phyloP scores from a whole-genome alignment of 768 basidiomycete genomes.

The Termitomyces sp. region DNA sequence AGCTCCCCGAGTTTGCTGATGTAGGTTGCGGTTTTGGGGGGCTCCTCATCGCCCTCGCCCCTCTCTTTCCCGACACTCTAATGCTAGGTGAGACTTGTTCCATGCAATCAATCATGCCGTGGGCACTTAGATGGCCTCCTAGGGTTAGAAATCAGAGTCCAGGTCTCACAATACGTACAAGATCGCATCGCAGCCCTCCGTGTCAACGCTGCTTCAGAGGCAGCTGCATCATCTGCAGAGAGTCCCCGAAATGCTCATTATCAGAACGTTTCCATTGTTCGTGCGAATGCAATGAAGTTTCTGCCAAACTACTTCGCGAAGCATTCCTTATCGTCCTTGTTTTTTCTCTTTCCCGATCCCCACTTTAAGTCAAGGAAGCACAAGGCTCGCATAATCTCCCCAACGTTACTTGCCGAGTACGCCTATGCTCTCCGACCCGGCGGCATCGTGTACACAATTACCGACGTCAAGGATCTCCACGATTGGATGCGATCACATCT shows the following conservation, averaged over 20 bases:
- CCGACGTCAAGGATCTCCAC: constrained; percentile 91
- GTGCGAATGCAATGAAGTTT: constrained; percentile 99
- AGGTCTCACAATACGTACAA: constrained; percentile 93
- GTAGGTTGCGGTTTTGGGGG: constrained; percentile 98
- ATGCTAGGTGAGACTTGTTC: constrained; percentile 75
- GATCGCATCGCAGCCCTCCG: constrained; percentile 93
- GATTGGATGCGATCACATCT: constrained; percentile 94
- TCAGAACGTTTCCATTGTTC: constrained; percentile 88
- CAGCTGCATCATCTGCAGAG: constrained; percentile 11
- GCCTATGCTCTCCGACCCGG: constrained; percentile 89
- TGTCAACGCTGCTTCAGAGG: constrained; percentile 46
- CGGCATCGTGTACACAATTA: constrained; percentile 97
- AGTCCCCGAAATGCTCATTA: constrained; percentile 38
- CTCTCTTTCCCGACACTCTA: constrained; percentile 83
- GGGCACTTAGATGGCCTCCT: background rate
- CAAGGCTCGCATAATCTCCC: constrained; percentile 97
- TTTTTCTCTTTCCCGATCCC: constrained; percentile 98
- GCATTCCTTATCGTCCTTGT: constrained; percentile 85
- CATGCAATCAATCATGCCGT: background rate
- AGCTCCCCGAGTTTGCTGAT: constrained; percentile 89
- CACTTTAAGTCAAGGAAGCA: constrained; percentile 98
- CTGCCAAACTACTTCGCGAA: constrained; percentile 93
- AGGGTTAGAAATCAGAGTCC: constrained; percentile 97
- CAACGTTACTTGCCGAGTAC: constrained; percentile 96
- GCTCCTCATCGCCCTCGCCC: constrained; percentile 81